Conservation (phyloP, 2,329 filamentous ascomycete species). For the Fusarium pilosicola region DNA sequence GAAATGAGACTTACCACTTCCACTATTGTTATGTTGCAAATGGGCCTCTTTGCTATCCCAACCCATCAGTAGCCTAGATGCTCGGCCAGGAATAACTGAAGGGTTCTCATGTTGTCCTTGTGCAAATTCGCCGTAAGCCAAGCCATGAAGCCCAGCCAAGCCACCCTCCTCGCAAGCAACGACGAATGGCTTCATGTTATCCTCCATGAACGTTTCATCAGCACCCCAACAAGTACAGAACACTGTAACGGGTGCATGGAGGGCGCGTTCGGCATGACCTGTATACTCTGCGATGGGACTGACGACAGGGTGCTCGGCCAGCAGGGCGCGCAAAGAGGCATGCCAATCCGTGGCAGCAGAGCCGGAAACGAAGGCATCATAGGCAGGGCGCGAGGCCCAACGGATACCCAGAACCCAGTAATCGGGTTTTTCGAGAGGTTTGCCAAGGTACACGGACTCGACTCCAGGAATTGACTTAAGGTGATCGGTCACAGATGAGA, state of each 20-base stretch:
- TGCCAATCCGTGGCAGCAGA: slow-evolving; percentile 54
- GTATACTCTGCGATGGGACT: slow-evolving; percentile 31
- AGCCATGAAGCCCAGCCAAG: slow-evolving; percentile 47
- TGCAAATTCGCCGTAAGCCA: slow-evolving; percentile 48
- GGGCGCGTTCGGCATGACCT: slow-evolving; percentile 39
- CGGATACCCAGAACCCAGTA: slow-evolving; percentile 48
- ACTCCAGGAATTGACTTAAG: slow-evolving; percentile 49
- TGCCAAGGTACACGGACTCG: slow-evolving; percentile 48
- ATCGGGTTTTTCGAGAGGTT: slow-evolving; percentile 48
- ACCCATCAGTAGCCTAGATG: slow-evolving; percentile 50
- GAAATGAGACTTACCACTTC: slow-evolving; percentile 41
- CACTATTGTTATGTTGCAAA: slow-evolving; percentile 46
- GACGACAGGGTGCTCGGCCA: slow-evolving; percentile 42
- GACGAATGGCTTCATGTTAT: slow-evolving; percentile 46
- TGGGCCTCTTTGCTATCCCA: slow-evolving; percentile 55
- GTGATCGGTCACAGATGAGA: slow-evolving; percentile 41
- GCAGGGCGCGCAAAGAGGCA: slow-evolving; percentile 49
- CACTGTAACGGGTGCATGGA: slow-evolving; percentile 53
- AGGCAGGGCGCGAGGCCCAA: slow-evolving; percentile 49
- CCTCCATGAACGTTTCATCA: slow-evolving; percentile 46
- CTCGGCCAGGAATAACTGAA: slow-evolving; percentile 43
- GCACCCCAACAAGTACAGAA: slow-evolving; percentile 50
- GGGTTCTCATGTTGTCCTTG: slow-evolving; percentile 45
- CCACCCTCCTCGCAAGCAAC: slow-evolving; percentile 34
- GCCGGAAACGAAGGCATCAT: slow-evolving; percentile 54